Evolutionary conservation across 1,284 basidiomycete species (phyloP).

Genomic region (Ustilago lituana): DNA sequence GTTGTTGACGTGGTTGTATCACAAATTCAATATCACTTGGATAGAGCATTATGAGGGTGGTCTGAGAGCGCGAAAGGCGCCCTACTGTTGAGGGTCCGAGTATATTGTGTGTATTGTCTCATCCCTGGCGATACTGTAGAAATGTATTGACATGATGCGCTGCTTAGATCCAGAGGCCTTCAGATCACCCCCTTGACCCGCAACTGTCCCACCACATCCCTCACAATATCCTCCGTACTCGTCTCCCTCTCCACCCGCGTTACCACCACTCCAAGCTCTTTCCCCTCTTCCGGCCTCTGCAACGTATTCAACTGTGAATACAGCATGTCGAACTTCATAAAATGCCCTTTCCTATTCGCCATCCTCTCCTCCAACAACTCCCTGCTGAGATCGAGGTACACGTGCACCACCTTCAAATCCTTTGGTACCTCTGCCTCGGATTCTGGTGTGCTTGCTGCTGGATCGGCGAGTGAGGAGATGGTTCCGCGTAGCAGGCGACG

Average conservation of each 20-base stretch:
- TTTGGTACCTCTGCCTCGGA: not conserved
- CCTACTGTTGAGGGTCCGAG: no score
- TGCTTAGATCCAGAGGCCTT: no score
- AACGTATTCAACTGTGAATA: slow-evolving; percentile 83
- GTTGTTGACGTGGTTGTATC: no score
- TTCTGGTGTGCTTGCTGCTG: slow-evolving; percentile 21
- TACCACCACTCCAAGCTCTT: slow-evolving; percentile 20
- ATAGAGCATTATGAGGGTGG: no score
- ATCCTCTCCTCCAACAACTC: slow-evolving; percentile 78
- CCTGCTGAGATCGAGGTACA: slow-evolving; percentile 80
- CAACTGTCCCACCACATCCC: not conserved
- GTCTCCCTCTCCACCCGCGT: slow-evolving; percentile 11
- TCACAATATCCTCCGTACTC: slow-evolving; percentile 15
- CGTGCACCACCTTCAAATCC: slow-evolving; percentile 74
- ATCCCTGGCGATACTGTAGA: no score
- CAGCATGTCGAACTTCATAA: slow-evolving; percentile 88
- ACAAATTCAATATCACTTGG: no score
- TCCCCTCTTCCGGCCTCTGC: slow-evolving; percentile 73
- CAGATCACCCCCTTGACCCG: no score
- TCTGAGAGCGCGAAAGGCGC: no score
- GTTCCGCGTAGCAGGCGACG: slow-evolving; percentile 77
- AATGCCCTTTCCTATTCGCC: slow-evolving; percentile 78
- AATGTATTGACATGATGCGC: no score
- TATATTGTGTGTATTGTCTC: no score
- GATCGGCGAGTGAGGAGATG: slow-evolving; percentile 67